Conservation (phyloP, 441 rosid genomes). For the California macrophylla region DNA sequence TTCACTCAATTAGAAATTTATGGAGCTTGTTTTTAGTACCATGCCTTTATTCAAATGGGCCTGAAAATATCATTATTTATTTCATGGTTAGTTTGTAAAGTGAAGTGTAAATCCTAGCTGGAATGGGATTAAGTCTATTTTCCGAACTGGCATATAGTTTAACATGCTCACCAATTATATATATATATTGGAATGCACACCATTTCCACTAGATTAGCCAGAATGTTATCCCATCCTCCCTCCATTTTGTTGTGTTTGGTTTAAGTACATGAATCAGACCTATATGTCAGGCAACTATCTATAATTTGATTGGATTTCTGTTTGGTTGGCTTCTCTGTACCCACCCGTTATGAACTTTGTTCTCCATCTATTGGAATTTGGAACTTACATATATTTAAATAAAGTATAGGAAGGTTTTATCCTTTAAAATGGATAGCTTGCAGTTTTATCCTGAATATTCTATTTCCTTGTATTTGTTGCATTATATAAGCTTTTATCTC, state of each 20-base stretch:
- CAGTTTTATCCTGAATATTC: no score
- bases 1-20: neutral
- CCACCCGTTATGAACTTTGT: no score
- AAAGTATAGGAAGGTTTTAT: neutral
- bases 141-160: neutral
- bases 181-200: neutral
- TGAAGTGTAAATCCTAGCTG: neutral
- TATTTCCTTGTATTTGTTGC: neutral
- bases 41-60: neutral
- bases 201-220: neutral
- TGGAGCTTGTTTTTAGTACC: neutral
- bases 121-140: neutral
- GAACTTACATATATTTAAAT: no score
- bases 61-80: neutral
- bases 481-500: neutral
- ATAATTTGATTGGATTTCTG: no score
- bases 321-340: no score
- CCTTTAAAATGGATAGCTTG: neutral
- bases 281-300: no score
- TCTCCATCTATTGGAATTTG: no score
- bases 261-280: no score
- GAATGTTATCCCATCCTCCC: neutral
- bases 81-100: neutral
- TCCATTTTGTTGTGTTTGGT: no score
- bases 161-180: neutral